These are phyloP conservation scores for Ilyonectria destructans DNA, from an alignment of 2,329 filamentous ascomycete species.

Conservation along the genomic window DNA sequence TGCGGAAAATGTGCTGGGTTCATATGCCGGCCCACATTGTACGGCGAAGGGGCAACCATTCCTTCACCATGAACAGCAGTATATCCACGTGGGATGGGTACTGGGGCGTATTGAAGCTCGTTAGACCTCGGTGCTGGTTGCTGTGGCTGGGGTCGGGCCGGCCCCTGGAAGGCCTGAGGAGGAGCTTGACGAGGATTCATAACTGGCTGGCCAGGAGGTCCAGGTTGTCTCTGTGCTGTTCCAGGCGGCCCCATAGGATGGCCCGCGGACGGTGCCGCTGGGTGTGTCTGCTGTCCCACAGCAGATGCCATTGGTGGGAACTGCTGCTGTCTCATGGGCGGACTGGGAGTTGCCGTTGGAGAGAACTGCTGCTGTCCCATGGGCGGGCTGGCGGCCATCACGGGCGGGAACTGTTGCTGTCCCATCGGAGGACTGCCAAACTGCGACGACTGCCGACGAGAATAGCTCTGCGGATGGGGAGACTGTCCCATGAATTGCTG, in stretches of 20 bases:
- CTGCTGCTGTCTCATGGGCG: constrained; percentile 37
- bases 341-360: constrained; percentile 28
- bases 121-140: constrained; percentile 29
- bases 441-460: constrained; percentile 40
- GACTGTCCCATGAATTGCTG: constrained; percentile 21
- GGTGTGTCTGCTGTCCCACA: constrained; percentile 30
- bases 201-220: background rate
- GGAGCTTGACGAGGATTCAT: constrained; percentile 13
- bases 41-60: constrained; percentile 48
- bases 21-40: constrained; percentile 44
- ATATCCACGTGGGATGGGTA: constrained; percentile 59
- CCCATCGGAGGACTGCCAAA: constrained; percentile 37
- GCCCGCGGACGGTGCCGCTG: background rate
- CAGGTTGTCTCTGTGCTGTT: constrained; percentile 14
- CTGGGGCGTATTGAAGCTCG: constrained; percentile 56
- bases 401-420: constrained; percentile 34
- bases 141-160: constrained; percentile 20
- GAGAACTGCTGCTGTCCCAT: constrained; percentile 37
- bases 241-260: constrained; percentile 8
- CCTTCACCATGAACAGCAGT: constrained; percentile 57
- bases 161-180: constrained; percentile 13
- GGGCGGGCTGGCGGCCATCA: background rate
- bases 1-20: constrained; percentile 34
- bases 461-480: constrained; percentile 36
- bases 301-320: constrained; percentile 22